Percentiles rank a stretch among this genome's conserved stretches.
Evolutionary conservation across 78 protist species (phyloP).

Genomic region (Pelomyxa schiedti): DNA sequence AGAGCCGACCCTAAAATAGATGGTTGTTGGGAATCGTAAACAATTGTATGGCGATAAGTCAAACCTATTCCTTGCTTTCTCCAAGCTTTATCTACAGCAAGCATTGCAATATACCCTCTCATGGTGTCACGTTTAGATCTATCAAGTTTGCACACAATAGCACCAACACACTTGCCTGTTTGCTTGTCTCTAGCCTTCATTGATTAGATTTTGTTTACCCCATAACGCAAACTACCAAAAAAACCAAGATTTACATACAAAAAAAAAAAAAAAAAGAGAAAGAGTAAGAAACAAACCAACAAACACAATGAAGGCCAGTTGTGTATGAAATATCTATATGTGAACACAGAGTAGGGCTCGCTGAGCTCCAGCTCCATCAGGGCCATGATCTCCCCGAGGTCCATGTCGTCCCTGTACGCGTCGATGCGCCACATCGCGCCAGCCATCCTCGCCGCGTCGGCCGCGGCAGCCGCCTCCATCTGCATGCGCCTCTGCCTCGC

Average conservation of each 20-base stretch:
- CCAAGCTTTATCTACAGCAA: constrained; percentile 22
- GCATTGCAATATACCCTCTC: constrained; percentile 61
- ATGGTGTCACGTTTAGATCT: not conserved
- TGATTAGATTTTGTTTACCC: not conserved
- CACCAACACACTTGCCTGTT: not conserved
- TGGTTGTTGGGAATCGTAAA: not conserved
- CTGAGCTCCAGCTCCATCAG: constrained; percentile 37
- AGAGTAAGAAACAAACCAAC: constrained; percentile 3
- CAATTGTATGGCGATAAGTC: too few species aligned
- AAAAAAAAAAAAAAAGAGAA: too few species aligned
- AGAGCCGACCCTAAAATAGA: not conserved
- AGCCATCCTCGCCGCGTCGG: too few species aligned
- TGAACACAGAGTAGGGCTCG: constrained; percentile 83
- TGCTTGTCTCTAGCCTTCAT: not conserved
- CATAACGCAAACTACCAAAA: too few species aligned
- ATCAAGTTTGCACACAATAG: constrained; percentile 3
- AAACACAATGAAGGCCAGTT: constrained; percentile 50
- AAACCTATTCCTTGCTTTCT: constrained; percentile 24
- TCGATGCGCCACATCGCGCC: too few species aligned
- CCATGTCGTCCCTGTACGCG: too few species aligned
- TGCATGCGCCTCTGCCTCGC: too few species aligned
- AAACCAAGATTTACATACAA: too few species aligned
- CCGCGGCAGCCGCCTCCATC: too few species aligned
- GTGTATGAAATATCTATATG: constrained; percentile 69
- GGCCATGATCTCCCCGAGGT: constrained; percentile 11